These are phyloP conservation scores for Dimocarpus longan DNA, from an alignment of 345 rosid genomes.

Conservation along the genomic window DNA sequence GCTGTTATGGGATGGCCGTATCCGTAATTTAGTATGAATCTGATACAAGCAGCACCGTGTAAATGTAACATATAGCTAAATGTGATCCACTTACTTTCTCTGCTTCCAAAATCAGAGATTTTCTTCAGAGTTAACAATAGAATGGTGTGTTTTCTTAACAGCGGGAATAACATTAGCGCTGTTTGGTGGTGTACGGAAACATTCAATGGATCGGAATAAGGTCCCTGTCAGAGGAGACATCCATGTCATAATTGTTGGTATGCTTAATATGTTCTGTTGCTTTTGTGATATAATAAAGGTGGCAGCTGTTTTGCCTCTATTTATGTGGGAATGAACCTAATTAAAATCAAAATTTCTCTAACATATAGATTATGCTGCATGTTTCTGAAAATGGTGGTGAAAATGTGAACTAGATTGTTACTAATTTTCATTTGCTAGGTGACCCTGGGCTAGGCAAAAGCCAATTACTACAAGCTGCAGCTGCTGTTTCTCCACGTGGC, in stretches of 20 bases:
- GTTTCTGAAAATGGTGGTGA: constrained; percentile 6
- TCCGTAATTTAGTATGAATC: not conserved
- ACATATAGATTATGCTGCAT: not conserved
- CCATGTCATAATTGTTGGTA: constrained; percentile 96
- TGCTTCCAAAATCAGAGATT: not conserved
- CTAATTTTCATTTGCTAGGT: constrained; percentile 50
- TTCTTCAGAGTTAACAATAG: not conserved
- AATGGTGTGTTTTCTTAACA: constrained; percentile 35
- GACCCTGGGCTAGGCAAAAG: constrained; percentile 99
- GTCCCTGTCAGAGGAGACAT: constrained; percentile 99
- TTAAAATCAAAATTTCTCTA: not conserved
- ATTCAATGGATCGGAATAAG: constrained; percentile 86
- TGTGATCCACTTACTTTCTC: not conserved
- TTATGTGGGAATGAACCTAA: not conserved
- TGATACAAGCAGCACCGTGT: not conserved
- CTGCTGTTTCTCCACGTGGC: constrained; percentile 93
- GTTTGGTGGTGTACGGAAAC: constrained; percentile 95
- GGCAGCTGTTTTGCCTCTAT: not conserved
- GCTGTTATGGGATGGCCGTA: not conserved
- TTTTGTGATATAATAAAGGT: not conserved
- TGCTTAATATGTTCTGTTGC: constrained; percentile 25
- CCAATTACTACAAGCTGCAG: constrained; percentile 96
- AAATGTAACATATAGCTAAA: not conserved
- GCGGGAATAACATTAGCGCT: constrained; percentile 93
- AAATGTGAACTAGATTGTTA: constrained; percentile 14